A percentile compares a stretch with the other conserved stretches of the same genome.
phyloP scores from a whole-genome alignment of 805 yeast species.

The Saccharomycopsis sp. region DNA sequence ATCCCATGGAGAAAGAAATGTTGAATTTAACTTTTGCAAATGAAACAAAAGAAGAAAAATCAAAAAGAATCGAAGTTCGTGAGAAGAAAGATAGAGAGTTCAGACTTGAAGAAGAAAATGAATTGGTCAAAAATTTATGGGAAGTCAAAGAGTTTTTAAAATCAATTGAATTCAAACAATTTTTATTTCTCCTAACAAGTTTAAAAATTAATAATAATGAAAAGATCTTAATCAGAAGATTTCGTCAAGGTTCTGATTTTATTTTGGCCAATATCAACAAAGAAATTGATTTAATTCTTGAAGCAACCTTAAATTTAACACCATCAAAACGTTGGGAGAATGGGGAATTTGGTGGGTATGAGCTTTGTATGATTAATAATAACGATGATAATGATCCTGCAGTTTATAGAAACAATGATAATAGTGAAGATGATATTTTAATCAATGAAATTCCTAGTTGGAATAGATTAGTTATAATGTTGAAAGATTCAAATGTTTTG shows the following conservation, averaged over 20 bases:
- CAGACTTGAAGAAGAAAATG: slow-evolving; percentile 8
- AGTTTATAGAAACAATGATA: slow-evolving; percentile 44
- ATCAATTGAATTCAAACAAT: slow-evolving; percentile 54
- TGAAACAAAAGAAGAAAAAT: slow-evolving; percentile 7
- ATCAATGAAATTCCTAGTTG: slow-evolving; percentile 73
- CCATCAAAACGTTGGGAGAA: slow-evolving; percentile 77
- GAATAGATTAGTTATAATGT: slow-evolving; percentile 69
- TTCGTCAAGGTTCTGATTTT: slow-evolving; percentile 92
- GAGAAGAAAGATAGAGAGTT: not conserved
- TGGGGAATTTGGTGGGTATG: slow-evolving; percentile 94
- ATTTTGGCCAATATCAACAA: slow-evolving; percentile 70
- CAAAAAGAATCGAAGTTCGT: not conserved
- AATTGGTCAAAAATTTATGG: slow-evolving; percentile 28
- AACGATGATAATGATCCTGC: slow-evolving; percentile 54
- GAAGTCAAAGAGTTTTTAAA: slow-evolving; percentile 49
- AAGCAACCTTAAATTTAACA: slow-evolving; percentile 74
- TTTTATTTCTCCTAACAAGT: slow-evolving; percentile 55
- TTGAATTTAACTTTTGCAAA: slow-evolving; percentile 21
- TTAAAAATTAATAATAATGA: slow-evolving; percentile 46
- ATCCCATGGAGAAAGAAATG: slow-evolving; percentile 25
- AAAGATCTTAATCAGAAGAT: slow-evolving; percentile 67
- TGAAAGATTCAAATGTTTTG: slow-evolving; percentile 78
- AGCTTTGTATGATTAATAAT: slow-evolving; percentile 69
- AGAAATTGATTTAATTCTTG: slow-evolving; percentile 43
- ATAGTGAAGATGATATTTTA: slow-evolving; percentile 66